Base-by-base conservation (phyloP, 352 stramenopile genomes). In the Phytophthora tentaculata region DNA sequence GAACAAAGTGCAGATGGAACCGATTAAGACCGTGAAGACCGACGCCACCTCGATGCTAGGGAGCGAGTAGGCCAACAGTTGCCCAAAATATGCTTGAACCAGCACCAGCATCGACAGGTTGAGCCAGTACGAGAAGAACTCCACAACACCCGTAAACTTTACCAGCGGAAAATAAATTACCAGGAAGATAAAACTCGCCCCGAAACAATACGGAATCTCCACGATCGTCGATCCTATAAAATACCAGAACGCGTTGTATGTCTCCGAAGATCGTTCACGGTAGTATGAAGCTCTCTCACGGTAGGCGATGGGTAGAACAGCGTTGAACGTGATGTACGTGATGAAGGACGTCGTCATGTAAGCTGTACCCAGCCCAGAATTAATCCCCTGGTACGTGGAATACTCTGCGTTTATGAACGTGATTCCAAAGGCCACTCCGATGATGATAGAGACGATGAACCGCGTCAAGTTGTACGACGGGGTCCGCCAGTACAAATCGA, bases 341-440 rank as follows among this genome's bases (percentile, higher is more conserved):
- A 66, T 66, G 59, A 60, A 60, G 5, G 49, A 59, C 14, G 88
- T 81, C 9, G 79, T 77, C 6, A 88, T 74, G 64, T 92, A 97
- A n/a, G 92, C 85, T 8, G 90, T 79, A n/a, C 81, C 81, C 22
- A 95, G 57, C 6, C 73, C 56, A 14, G 69, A 71, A 16, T 79
- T 78, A 47, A 76, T 44, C 0, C 66, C 69, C 24, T 64, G 59
- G 22, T 75, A 80, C 0, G 73, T 74, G 9, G 28, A 49, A 52
- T 68, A 80, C 4, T 82, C 41, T 2, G 65, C 29, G n/a, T 50
- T 43, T 12, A 61, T 61, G 50, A 61, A 61, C 10, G 50, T 61
- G 9, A 67, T 54, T 22, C 49, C 59, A 28, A 67, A 76, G 39
- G 52, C 24, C 5, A 52, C 20, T 5, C 49, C 59, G 16, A 61